Conservation (phyloP, 2,329 filamentous ascomycete genomes). For the Exophiala sp. region DNA sequence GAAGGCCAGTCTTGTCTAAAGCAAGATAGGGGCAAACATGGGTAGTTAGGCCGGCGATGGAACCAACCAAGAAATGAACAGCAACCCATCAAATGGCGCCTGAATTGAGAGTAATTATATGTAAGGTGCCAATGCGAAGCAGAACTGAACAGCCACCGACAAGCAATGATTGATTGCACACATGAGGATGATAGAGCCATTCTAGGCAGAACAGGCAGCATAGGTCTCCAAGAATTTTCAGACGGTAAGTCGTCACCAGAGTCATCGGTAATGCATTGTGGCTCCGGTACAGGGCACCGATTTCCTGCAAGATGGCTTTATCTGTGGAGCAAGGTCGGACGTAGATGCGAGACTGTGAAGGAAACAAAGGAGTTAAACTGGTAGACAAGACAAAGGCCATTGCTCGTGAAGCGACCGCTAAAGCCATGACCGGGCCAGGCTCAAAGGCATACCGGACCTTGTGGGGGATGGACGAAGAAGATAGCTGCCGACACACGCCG, state of each 20-base stretch:
- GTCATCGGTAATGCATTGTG: slow-evolving; percentile 5
- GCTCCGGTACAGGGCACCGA: neutral
- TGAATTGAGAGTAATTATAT: slow-evolving; percentile 3
- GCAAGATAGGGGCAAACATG: slow-evolving; percentile 10
- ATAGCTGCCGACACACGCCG: neutral
- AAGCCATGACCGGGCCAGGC: neutral
- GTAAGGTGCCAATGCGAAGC: slow-evolving; percentile 8
- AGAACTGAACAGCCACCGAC: slow-evolving; percentile 9
- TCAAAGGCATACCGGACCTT: neutral
- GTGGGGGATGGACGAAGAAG: neutral
- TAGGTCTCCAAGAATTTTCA: slow-evolving; percentile 5
- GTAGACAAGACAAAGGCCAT: neutral
- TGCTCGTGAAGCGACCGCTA: neutral
- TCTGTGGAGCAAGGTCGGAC: neutral
- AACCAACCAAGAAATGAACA: slow-evolving; percentile 7
- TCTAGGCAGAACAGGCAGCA: slow-evolving; percentile 19
- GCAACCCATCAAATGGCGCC: slow-evolving; percentile 11
- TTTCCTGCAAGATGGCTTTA: neutral
- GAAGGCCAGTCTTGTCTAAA: slow-evolving; percentile 3
- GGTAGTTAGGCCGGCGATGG: slow-evolving; percentile 16
- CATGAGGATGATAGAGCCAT: slow-evolving; percentile 11
- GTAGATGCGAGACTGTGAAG: neutral
- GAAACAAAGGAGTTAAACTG: neutral
- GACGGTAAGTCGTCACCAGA: slow-evolving; percentile 5
- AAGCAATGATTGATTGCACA: slow-evolving; percentile 9